Evolutionary conservation across 495 filamentous ascomycete species (phyloP).

Genomic region (Podospora comata): DNA sequence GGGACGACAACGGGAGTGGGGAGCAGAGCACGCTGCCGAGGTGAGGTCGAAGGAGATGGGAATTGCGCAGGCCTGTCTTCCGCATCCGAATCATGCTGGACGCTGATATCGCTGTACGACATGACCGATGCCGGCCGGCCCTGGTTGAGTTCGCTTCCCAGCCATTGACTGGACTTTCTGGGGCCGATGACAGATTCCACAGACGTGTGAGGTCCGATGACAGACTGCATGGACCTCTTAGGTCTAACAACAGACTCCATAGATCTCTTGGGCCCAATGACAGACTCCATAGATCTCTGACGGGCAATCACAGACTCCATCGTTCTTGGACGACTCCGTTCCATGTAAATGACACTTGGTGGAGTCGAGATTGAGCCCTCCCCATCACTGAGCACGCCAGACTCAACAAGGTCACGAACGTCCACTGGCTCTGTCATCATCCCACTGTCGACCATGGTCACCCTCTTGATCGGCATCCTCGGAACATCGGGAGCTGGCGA

Average conservation of each 20-base stretch:
- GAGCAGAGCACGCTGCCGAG: constrained; percentile 22
- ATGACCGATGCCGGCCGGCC: constrained; percentile 28
- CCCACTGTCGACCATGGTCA: constrained; percentile 71
- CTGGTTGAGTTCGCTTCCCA: constrained; percentile 28
- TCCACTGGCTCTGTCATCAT: constrained; percentile 82
- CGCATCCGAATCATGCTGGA: constrained; percentile 41
- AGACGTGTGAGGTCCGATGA: constrained; percentile 8
- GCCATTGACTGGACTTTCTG: constrained; percentile 27
- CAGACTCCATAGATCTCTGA: constrained; percentile 8
- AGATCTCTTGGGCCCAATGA: constrained; percentile 13
- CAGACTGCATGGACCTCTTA: constrained; percentile 36
- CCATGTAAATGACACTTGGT: constrained; percentile 21
- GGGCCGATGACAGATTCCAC: constrained; percentile 9
- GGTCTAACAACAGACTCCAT: constrained; percentile 29
- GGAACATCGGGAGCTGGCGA: constrained; percentile 55
- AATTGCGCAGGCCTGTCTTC: constrained; percentile 46
- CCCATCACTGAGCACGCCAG: background rate
- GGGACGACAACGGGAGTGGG: constrained; percentile 23
- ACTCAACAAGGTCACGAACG: constrained; percentile 13
- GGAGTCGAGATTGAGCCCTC: constrained; percentile 14
- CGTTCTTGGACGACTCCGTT: constrained; percentile 34
- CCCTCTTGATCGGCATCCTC: constrained; percentile 40
- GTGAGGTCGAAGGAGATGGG: constrained; percentile 44
- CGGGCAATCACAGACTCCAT: constrained; percentile 30
- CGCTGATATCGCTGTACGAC: constrained; percentile 42